phyloP scores from a whole-genome alignment of 1,284 basidiomycete genomes.

The Volvariella surrecta region DNA sequence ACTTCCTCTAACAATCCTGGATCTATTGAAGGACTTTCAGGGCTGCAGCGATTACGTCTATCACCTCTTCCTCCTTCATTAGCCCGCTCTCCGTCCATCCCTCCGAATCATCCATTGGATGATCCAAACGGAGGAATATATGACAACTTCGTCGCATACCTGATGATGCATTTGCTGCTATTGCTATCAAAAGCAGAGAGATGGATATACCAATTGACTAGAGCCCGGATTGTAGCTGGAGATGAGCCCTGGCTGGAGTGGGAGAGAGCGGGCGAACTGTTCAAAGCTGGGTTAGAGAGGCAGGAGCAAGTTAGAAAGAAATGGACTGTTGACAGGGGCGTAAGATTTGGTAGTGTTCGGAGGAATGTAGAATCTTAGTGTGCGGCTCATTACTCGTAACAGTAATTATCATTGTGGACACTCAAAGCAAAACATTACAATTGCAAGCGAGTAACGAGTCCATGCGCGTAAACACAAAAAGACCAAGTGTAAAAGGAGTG shows the following conservation, averaged over 20 bases:
- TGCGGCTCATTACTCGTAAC: no score
- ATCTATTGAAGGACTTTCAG: not conserved
- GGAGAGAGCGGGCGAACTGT: conserved; percentile 22
- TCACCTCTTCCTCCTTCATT: conserved; percentile 13
- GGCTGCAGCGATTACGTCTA: conserved; percentile 14
- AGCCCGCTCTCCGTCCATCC: conserved; percentile 13
- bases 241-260: conserved; percentile 44
- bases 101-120: conserved; percentile 19
- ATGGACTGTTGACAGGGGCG: no score
- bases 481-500: no score
- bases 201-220: conserved; percentile 24
- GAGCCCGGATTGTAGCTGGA: conserved; percentile 35
- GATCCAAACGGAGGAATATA: conserved; percentile 4
- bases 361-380: no score
- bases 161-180: conserved; percentile 19
- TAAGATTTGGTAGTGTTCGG: no score
- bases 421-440: no score
- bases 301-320: no score
- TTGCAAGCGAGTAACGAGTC: no score
- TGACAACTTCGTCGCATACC: conserved; percentile 6
- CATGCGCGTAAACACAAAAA: no score
- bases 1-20: no score
- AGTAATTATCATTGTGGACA: no score
- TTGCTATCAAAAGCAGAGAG: conserved; percentile 27
- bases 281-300: not conserved